Percentiles rank a stretch among this genome's conserved stretches.
Evolutionary conservation across 1,139 yeast genomes (phyloP).

Genomic region (Geotrichum carabidarum): DNA sequence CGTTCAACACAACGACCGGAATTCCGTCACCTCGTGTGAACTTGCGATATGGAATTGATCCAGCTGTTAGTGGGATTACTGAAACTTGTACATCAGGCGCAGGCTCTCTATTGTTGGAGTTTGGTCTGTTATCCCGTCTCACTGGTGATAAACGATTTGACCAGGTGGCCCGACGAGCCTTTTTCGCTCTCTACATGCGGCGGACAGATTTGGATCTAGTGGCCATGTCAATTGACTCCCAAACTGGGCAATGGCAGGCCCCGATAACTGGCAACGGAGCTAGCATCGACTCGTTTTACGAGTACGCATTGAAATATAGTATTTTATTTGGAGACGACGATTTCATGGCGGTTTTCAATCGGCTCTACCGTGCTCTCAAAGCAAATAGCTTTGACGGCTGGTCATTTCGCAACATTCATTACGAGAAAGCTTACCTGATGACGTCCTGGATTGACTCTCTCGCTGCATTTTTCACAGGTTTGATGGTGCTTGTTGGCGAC

Average conservation of each 20-base stretch:
- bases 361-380: conserved; percentile 53
- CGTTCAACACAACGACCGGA: conserved; percentile 56
- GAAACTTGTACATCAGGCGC: conserved; percentile 89
- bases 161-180: conserved; percentile 55
- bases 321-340: conserved; percentile 65
- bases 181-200: conserved; percentile 64
- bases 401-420: conserved; percentile 59
- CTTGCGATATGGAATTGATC: conserved; percentile 47
- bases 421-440: conserved; percentile 47
- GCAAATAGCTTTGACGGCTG: conserved; percentile 48
- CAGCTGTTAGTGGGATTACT: conserved; percentile 32
- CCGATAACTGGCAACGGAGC: conserved; percentile 81
- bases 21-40: conserved; percentile 74
- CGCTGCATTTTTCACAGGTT: conserved; percentile 84
- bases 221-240: conserved; percentile 74
- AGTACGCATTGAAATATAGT: conserved; percentile 74
- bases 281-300: conserved; percentile 88
- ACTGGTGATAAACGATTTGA: conserved; percentile 74
- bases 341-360: conserved; percentile 56
- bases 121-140: conserved; percentile 63
- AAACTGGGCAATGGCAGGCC: conserved; percentile 53
- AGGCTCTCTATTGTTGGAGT: conserved; percentile 73
- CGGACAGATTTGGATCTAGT: conserved; percentile 59
- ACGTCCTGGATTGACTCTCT: conserved; percentile 79
- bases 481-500: conserved; percentile 75